Conservation (phyloP, 129 eudicot species). For the Arctium minus region DNA sequence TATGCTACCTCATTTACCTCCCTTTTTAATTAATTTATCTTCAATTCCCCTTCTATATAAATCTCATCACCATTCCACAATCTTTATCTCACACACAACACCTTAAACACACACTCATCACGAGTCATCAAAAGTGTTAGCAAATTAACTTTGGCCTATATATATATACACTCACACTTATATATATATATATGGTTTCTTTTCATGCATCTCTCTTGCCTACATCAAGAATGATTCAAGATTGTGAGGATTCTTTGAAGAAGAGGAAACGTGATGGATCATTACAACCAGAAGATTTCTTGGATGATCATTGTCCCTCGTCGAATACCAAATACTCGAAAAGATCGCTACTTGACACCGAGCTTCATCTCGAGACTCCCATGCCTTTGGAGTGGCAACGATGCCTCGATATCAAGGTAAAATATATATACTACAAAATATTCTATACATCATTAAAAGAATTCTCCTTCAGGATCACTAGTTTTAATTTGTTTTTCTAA, state of each 20-base stretch:
- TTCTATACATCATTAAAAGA: background rate
- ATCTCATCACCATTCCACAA: constrained; percentile 23
- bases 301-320: background rate
- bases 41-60: constrained; percentile 40
- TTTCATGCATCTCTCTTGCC: constrained; percentile 48
- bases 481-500: background rate
- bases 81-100: constrained; percentile 22
- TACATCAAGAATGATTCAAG: constrained; percentile 34
- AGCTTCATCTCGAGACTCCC: constrained; percentile 54
- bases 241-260: constrained; percentile 37
- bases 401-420: constrained; percentile 85
- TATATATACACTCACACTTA: no score
- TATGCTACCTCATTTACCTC: constrained; percentile 26
- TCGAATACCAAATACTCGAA: constrained; percentile 18
- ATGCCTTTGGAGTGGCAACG: constrained; percentile 87
- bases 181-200: constrained; percentile 41
- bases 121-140: background rate
- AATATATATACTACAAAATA: background rate
- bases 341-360: constrained; percentile 31
- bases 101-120: constrained; percentile 12
- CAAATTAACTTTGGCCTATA: background rate
- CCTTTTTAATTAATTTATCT: background rate
- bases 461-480: background rate
- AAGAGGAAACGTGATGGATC: constrained; percentile 54
- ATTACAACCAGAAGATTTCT: constrained; percentile 20